Evolutionary conservation across 2,329 filamentous ascomycete species (phyloP).

Genomic region (Penicillium sumatraense): DNA sequence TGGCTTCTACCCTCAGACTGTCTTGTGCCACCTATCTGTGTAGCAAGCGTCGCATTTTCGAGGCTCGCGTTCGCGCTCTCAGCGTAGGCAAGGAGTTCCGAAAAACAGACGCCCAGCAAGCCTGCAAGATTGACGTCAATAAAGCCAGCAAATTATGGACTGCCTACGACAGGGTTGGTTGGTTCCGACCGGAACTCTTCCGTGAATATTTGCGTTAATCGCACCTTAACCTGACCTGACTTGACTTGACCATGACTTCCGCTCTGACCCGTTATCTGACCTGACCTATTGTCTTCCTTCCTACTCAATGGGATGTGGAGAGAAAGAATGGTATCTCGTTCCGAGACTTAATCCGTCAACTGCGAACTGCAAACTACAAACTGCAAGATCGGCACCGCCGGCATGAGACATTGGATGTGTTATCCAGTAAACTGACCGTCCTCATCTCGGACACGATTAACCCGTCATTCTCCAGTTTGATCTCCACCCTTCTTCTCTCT

Average conservation of each 20-base stretch:
- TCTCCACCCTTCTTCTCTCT: background rate
- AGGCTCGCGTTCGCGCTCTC: slow-evolving; percentile 70
- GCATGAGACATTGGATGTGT: background rate
- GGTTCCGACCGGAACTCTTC: slow-evolving; percentile 67
- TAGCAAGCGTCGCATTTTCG: slow-evolving; percentile 91
- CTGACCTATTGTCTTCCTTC: too few relatives aligned
- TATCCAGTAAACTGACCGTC: slow-evolving; percentile 12
- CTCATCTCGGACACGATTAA: slow-evolving; percentile 11
- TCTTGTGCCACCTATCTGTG: slow-evolving; percentile 88
- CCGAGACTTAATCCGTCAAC: too few relatives aligned
- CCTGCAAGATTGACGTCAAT: slow-evolving; percentile 98
- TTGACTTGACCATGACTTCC: too few relatives aligned
- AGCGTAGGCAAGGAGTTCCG: slow-evolving; percentile 79
- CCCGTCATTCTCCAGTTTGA: slow-evolving; percentile 11
- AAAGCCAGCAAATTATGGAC: slow-evolving; percentile 93
- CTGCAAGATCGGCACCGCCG: background rate
- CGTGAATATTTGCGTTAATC: slow-evolving; percentile 41
- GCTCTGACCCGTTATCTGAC: too few relatives aligned
- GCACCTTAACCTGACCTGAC: background rate
- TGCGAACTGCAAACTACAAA: too few relatives aligned
- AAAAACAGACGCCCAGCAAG: slow-evolving; percentile 93
- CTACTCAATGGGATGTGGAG: too few relatives aligned
- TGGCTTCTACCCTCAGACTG: slow-evolving; percentile 79
- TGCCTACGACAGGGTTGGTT: slow-evolving; percentile 84
- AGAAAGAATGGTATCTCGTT: too few relatives aligned